These are phyloP conservation scores for Vigna mungo DNA, from an alignment of 306 rosid genomes.

Conservation along the genomic window DNA sequence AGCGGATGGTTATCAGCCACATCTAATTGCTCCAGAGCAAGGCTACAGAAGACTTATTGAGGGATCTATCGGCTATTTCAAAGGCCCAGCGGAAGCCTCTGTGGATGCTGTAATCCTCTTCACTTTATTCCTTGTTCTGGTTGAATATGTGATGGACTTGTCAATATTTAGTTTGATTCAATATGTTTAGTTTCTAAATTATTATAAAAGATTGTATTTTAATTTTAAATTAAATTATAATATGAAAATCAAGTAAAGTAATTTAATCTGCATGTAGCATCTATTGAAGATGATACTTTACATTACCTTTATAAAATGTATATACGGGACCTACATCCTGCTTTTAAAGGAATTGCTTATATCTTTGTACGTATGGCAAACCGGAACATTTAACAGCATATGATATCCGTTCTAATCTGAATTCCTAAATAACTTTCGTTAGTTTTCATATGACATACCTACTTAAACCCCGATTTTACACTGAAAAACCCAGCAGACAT, in stretches of 20 bases:
- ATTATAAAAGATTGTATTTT: too few relatives aligned
- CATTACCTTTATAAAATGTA: too few relatives aligned
- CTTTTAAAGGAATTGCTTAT: too few relatives aligned
- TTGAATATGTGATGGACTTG: background rate
- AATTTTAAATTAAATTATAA: too few relatives aligned
- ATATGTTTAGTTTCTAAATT: too few relatives aligned
- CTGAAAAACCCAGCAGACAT: background rate
- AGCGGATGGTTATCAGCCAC: constrained; percentile 49
- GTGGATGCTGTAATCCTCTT: constrained; percentile 46
- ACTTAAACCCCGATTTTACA: background rate
- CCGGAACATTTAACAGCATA: background rate
- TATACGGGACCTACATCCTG: too few relatives aligned
- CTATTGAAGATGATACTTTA: too few relatives aligned
- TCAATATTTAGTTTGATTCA: background rate
- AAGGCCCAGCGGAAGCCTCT: constrained; percentile 48
- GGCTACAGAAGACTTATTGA: constrained; percentile 52
- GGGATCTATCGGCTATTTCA: constrained; percentile 43
- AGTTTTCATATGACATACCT: background rate
- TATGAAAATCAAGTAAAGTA: too few relatives aligned
- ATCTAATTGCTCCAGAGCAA: constrained; percentile 50
- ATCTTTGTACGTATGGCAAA: too few relatives aligned
- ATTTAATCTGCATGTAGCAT: too few relatives aligned
- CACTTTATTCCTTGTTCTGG: constrained; percentile 15
- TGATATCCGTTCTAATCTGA: background rate
- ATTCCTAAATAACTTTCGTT: constrained; percentile 1